phyloP scores from a whole-genome alignment of 495 filamentous ascomycete species.

The Parathielavia appendiculata region DNA sequence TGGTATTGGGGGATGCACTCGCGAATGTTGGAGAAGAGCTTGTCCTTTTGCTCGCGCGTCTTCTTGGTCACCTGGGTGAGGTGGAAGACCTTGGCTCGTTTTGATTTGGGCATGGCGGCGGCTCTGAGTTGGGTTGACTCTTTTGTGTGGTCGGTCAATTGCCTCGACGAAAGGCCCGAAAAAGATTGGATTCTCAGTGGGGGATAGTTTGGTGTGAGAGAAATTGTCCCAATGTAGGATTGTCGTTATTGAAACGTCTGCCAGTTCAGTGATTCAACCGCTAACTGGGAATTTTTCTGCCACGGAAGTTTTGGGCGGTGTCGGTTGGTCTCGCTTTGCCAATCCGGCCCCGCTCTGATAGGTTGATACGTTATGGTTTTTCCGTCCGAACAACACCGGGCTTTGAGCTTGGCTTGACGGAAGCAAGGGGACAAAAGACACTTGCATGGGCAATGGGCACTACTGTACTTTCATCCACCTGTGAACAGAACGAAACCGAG shows the following conservation, averaged over 20 bases:
- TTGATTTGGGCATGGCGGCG: constrained; percentile 86
- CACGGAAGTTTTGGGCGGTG: constrained; percentile 29
- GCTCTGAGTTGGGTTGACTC: background rate
- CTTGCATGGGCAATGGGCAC: too few relatives aligned
- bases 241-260: background rate
- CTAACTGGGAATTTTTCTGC: constrained; percentile 19
- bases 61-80: constrained; percentile 89
- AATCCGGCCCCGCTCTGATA: constrained; percentile 4
- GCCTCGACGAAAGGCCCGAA: too few relatives aligned
- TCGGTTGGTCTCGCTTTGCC: background rate
- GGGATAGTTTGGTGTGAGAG: background rate
- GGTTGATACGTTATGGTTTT: constrained; percentile 4
- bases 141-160: background rate
- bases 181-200: background rate
- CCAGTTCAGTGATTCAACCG: background rate
- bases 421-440: background rate
- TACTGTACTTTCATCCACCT: too few relatives aligned
- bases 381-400: background rate
- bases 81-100: constrained; percentile 82
- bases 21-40: constrained; percentile 80
- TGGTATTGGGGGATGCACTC: constrained; percentile 81
- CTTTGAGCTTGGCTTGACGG: background rate
- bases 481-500: too few relatives aligned
- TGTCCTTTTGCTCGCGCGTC: constrained; percentile 77
- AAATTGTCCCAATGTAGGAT: background rate